A percentile compares a stretch with the other conserved stretches of the same genome.
phyloP scores from a whole-genome alignment of 129 eudicot genomes.

The Erigeron canadensis region DNA sequence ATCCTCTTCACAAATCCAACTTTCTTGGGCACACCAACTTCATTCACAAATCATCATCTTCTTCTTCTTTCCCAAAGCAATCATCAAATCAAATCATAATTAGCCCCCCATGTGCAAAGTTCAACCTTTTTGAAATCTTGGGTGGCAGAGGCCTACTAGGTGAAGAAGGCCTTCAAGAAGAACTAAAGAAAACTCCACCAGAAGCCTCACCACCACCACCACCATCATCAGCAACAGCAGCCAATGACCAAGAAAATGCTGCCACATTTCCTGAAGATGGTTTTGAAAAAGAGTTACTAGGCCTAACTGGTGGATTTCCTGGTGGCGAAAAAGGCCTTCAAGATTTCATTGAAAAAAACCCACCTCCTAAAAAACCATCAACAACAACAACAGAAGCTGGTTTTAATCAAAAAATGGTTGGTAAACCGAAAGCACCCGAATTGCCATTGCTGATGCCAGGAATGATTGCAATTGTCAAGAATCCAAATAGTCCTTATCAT shows the following conservation, averaged over 20 bases:
- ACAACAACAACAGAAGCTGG: conserved; percentile 25
- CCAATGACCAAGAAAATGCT: conserved; percentile 18
- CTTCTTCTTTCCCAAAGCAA: conserved; percentile 30
- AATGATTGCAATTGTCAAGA: conserved; percentile 94
- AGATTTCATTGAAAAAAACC: conserved; percentile 69
- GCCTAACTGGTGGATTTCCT: conserved; percentile 93
- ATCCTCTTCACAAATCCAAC: conserved; percentile 51
- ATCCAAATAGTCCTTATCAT: conserved; percentile 62
- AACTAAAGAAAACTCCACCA: conserved; percentile 48
- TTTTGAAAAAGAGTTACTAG: conserved; percentile 73
- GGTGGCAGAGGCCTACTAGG: conserved; percentile 94
- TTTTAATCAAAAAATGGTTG: conserved; percentile 38
- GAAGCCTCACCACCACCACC: conserved; percentile 34
- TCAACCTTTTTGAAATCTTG: conserved; percentile 67
- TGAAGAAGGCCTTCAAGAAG: conserved; percentile 64
- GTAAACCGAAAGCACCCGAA: conserved; percentile 79
- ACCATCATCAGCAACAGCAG: conserved; percentile 23
- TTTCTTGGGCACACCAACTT: conserved; percentile 49
- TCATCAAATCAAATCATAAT: conserved; percentile 17
- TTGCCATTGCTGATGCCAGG: conserved; percentile 84
- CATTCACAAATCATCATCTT: conserved; percentile 32
- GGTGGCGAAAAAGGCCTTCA: conserved; percentile 86
- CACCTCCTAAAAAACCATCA: conserved; percentile 65
- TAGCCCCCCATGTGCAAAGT: conserved; percentile 50
- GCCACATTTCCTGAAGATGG: conserved; percentile 48